Conservation (phyloP, 495 filamentous ascomycete genomes). For the Hypoxylon crocopeplum region DNA sequence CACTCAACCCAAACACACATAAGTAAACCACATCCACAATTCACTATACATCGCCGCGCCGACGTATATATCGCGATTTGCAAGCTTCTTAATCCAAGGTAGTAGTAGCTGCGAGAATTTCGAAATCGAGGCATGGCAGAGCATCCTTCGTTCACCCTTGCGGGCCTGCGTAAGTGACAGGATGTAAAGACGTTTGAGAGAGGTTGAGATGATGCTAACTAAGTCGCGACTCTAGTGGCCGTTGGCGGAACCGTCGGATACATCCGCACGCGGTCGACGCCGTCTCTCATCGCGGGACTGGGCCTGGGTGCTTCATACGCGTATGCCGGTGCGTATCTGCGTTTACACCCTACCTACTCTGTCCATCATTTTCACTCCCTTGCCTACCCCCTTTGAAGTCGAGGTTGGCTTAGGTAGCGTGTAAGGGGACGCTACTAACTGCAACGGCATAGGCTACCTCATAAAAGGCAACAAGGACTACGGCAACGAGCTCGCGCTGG, state of each 20-base stretch:
- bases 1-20: constrained; percentile 1
- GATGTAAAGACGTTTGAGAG: too few species aligned
- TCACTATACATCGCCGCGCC: not conserved
- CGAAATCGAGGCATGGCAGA: constrained; percentile 22
- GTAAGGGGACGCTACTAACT: too few species aligned
- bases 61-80: not conserved
- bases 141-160: constrained; percentile 36
- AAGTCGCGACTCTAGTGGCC: constrained; percentile 14
- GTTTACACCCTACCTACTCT: not conserved
- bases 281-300: constrained; percentile 30
- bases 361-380: not conserved
- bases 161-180: constrained; percentile 29
- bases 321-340: constrained; percentile 20
- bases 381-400: too few species aligned
- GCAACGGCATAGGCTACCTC: constrained; percentile 32
- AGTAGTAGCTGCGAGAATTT: too few species aligned
- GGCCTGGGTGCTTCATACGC: constrained; percentile 34
- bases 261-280: constrained; percentile 19
- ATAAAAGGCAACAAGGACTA: constrained; percentile 37
- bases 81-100: not conserved
- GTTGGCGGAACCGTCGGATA: constrained; percentile 33
- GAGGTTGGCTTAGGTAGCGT: too few species aligned
- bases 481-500: constrained; percentile 36
- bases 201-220: too few species aligned
- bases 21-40: too few species aligned